Base-by-base conservation (phyloP, 2,329 filamentous ascomycete genomes). In the Aspergillus ruber region DNA sequence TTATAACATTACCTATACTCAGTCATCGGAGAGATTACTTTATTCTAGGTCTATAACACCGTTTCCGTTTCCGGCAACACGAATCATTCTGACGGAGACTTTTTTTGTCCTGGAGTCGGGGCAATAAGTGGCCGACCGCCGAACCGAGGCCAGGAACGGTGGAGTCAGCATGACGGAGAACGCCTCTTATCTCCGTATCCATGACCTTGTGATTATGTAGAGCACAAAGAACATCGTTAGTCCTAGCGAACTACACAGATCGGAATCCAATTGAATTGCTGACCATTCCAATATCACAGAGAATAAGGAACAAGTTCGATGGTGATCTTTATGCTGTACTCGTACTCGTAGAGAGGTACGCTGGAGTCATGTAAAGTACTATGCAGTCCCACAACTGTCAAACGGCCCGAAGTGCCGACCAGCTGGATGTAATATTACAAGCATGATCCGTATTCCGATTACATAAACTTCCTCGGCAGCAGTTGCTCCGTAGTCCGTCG, bases 391-490 rank as follows among this genome's bases (percentile, higher is more conserved):
- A 17, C 33, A 36, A 36, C 33, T 36, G 33, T 36, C 15, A 47
- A 39, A 23, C 35, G 32, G 43, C 33, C 56, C 58, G 57, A 56
- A 49, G 42, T 51, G 53, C 59, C 58, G 57, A 56, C 42, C 51
- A 50, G 18, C 56, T 51, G 46, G 17, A 44, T 29, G 25, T 29
- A 20, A 39, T 45, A 40, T 45, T 44, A 8, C 25, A 43, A 46
- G 43, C 45, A 39, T 32, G 43, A 46, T 45, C 33, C 8, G 47
- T 45, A 18, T 45, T 47, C 50, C 50, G 50, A 27, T 38, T 29
- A 25, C 23, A n/a, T 38, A 36, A 36, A 36, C 25, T 29, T 29
- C 25, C 25, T 29, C 25, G 25, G 25, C 25, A 29, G 25, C 25
- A 8, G 35, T 21, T 41, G 39, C 18, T 41, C 27, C 17, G 42